A percentile compares a stretch with the other conserved stretches of the same genome.
These are phyloP conservation scores for Eucalyptus brandiana DNA, from an alignment of 345 rosid species.

Conservation along the genomic window DNA sequence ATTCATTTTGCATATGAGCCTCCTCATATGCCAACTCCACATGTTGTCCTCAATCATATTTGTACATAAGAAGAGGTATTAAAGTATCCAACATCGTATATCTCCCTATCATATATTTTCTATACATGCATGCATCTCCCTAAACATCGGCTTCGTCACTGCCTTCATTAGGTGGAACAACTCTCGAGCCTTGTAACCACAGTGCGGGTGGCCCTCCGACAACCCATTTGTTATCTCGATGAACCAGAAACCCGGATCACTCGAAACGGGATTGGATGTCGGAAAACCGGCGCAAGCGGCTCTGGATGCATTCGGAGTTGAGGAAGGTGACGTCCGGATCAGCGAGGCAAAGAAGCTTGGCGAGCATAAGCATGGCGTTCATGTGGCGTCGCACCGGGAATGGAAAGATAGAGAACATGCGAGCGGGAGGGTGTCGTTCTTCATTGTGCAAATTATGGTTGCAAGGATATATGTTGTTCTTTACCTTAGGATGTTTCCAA, in stretches of 20 bases:
- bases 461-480: background rate
- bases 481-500: background rate
- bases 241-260: constrained; percentile 9
- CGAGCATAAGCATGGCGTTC: constrained; percentile 55
- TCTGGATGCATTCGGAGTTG: constrained; percentile 24
- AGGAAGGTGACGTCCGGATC: constrained; percentile 47
- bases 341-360: constrained; percentile 29
- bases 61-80: background rate
- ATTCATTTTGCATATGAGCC: background rate
- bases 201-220: constrained; percentile 4
- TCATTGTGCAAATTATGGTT: background rate
- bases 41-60: background rate
- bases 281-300: constrained; percentile 5
- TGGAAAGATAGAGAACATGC: constrained; percentile 37
- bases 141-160: background rate
- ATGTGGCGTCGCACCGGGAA: constrained; percentile 51
- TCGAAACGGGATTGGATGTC: constrained; percentile 4
- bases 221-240: constrained; percentile 13
- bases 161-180: background rate
- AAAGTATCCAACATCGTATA: background rate
- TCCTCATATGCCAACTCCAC: background rate
- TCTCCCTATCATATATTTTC: background rate
- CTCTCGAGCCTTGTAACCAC: background rate
- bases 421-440: background rate
- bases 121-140: background rate